Evolutionary conservation across 78 protist species (phyloP), one percentile per base, ranked within the genome.

Genomic region (Corallochytrium limacisporum): DNA sequence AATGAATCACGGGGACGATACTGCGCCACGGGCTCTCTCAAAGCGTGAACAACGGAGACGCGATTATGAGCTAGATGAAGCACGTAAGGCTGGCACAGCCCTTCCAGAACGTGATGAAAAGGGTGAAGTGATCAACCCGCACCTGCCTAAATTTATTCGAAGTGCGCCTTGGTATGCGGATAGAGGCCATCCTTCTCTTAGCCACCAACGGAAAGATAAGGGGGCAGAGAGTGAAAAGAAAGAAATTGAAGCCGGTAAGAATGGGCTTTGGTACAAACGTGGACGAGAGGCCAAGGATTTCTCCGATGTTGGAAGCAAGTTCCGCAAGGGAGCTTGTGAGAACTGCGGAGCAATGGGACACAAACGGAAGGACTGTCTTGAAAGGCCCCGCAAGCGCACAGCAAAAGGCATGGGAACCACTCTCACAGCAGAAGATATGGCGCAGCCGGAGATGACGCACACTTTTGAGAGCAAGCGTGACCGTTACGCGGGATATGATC

Each of bases 261-360:
- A 73, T 10, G 78, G 24, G 38, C 12, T 10, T 53, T 10, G 32
- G 15, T 39, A 57, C 42, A 32, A 36, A 28, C 59, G 29, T 9
- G 12, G 22, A 22, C 37, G 57, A n/a, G 32, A 5, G 9, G 37
- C 4, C 55, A 42, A 9, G 3, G 1, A 55, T 24, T 15, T 0
- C 84, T 2, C 86, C 91, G 6, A 72, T 75, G 0, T n/a, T n/a
- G n/a, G n/a, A n/a, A n/a, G n/a, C n/a, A 85, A 71, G 49, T 93
- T 33, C 54, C 51, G 93, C 16, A 89, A 89, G 55, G 99, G 99
- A n/a, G 98, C 99, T 1, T 95, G 99, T 32, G 71, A 63, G 12
- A 95, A 95, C 75, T 95, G 99, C 51, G 99, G 99, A 6, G 84
- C 98, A 22, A 85, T 84, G 87, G 82, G 95, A 6, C 99, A 95